phyloP scores from a whole-genome alignment of 805 yeast genomes.

The Candida orba region DNA sequence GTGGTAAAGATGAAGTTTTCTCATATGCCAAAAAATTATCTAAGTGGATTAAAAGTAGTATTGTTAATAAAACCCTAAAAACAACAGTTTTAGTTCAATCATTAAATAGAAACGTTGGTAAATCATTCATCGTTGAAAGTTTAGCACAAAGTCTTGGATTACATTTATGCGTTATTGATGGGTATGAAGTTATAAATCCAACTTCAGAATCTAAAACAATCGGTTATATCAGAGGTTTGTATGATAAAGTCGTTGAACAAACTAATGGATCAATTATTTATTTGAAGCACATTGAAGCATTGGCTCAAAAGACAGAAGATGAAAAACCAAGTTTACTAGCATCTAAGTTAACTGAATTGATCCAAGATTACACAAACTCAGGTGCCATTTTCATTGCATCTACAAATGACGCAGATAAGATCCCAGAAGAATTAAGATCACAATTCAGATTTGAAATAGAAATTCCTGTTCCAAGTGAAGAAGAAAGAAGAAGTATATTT shows the following conservation, averaged over 20 bases:
- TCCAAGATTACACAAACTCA: constrained; percentile 45
- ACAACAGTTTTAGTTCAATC: constrained; percentile 67
- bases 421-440: constrained; percentile 61
- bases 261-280: constrained; percentile 45
- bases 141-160: constrained; percentile 54
- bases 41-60: constrained; percentile 49
- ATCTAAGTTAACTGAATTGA: constrained; percentile 48
- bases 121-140: constrained; percentile 53
- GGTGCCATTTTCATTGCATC: constrained; percentile 56
- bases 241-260: constrained; percentile 52
- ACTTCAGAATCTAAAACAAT: constrained; percentile 74
- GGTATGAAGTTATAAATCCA: constrained; percentile 55
- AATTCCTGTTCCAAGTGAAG: constrained; percentile 71
- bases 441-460: constrained; percentile 70
- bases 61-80: constrained; percentile 33
- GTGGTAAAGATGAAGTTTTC: constrained; percentile 26
- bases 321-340: constrained; percentile 24
- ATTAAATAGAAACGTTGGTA: constrained; percentile 71
- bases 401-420: constrained; percentile 55
- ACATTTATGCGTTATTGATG: constrained; percentile 62
- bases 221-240: constrained; percentile 68
- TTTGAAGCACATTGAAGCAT: constrained; percentile 66
- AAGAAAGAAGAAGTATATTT: constrained; percentile 63
- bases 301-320: constrained; percentile 63
- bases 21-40: constrained; percentile 43